Conservation (phyloP, 2,329 filamentous ascomycete genomes). For the Massarina eburnea region DNA sequence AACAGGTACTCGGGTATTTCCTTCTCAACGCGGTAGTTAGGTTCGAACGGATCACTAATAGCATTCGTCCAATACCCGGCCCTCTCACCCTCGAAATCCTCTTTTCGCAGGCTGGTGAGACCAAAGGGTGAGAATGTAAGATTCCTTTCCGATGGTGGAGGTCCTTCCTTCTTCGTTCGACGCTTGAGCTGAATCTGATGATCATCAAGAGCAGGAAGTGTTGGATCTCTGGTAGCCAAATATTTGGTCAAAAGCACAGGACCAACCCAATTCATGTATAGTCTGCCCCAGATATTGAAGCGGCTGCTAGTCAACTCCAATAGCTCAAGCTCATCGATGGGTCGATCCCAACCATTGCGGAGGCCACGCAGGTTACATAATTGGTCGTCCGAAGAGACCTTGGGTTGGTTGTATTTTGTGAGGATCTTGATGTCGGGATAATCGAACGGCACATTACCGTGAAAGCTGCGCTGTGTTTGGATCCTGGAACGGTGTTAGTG, state of each 20-base stretch:
- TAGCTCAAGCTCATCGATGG: slow-evolving; percentile 39
- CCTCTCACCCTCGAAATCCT: slow-evolving; percentile 31
- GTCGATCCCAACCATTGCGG: slow-evolving; percentile 27
- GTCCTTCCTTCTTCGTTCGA: slow-evolving; percentile 20
- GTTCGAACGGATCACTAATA: slow-evolving; percentile 30
- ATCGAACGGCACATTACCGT: slow-evolving; percentile 11
- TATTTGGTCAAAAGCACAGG: slow-evolving; percentile 39
- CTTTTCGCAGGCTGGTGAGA: slow-evolving; percentile 31
- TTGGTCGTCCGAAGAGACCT: slow-evolving; percentile 33
- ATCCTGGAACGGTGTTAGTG: neutral
- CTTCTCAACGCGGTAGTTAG: slow-evolving; percentile 35
- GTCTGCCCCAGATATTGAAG: slow-evolving; percentile 44
- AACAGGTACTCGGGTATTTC: slow-evolving; percentile 41
- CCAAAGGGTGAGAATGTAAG: slow-evolving; percentile 35
- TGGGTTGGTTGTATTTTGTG: slow-evolving; percentile 42
- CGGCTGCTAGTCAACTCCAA: slow-evolving; percentile 34
- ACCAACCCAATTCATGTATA: slow-evolving; percentile 43
- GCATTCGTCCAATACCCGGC: slow-evolving; percentile 24
- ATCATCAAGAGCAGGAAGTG: slow-evolving; percentile 14
- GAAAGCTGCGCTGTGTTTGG: slow-evolving; percentile 1
- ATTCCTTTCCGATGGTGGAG: slow-evolving; percentile 4
- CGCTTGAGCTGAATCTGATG: slow-evolving; percentile 36
- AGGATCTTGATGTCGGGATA: slow-evolving; percentile 32
- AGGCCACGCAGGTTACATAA: slow-evolving; percentile 31
- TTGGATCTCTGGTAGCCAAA: slow-evolving; percentile 11